Evolutionary conservation across 2,329 filamentous ascomycete species (phyloP), one percentile per base, ranked within the genome.

Genomic region (Nemania sp.): DNA sequence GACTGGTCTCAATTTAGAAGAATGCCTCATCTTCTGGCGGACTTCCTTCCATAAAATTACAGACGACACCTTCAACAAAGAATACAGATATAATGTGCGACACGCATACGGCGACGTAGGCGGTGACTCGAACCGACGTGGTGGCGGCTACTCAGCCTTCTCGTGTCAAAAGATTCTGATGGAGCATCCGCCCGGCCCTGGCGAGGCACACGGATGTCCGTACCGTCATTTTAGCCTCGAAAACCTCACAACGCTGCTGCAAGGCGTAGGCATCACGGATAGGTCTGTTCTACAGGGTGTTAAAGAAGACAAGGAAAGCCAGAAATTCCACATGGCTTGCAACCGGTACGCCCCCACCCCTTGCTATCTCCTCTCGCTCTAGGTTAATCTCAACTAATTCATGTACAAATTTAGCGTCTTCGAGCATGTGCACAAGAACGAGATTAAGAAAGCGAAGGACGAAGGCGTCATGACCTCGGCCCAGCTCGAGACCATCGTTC

Each of bases 21-120:
- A 99, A 72, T 91, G 86, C 64, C 81, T 99, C 20, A 64, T 91
- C 11, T 99, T 99, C 77, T 99, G 94, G 94, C 86, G 94, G 9
- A 82, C 84, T 58, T 79, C 82, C 23, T 97, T 99, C 81, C 86
- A 85, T 69, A 88, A 91, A 62, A 84, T 95, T 60, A 92, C 90
- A 0, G 94, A 97, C 66, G 93, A 97, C 66, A 87, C 87, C 30
- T 99, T 97, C 80, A 95, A 95, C 74, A 97, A 97, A 69, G 91
- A 97, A 69, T 97, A 99, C 75, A 83, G 89, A 39, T 99, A 99
- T 80, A 97, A 99, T 70, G 84, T 97, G 53, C 89, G 92, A n/a
- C 93, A 99, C 79, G 73, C 80, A 0, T 99, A 97, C 70, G 94
- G 94, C 61, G 93, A 97, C 66, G 94, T 97, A 0, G 94, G 94